Conservation (phyloP, 345 rosid genomes). For the Arabidopsis arenosa region DNA sequence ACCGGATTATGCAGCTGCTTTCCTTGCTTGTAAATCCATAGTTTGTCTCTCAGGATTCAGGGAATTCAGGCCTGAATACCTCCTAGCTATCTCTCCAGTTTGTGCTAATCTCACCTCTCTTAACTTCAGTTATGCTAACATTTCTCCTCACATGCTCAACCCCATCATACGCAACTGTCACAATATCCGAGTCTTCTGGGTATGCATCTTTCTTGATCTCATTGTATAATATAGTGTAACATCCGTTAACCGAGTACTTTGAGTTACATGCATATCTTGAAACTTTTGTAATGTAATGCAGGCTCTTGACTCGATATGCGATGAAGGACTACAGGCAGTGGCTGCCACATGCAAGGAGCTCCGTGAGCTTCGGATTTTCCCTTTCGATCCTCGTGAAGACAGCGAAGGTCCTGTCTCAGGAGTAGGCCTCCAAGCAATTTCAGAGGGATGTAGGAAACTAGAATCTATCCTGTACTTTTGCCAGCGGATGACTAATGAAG, state of each 20-base stretch:
- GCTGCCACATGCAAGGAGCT: conserved; percentile 80
- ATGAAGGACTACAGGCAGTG: conserved; percentile 84
- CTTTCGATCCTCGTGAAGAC: conserved; percentile 70
- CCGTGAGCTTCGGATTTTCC: conserved; percentile 87
- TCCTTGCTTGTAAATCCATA: conserved; percentile 70
- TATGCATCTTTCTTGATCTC: conserved; percentile 44
- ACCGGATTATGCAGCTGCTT: conserved; percentile 63
- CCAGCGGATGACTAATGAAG: conserved; percentile 86
- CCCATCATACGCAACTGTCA: conserved; percentile 75
- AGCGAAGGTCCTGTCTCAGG: conserved; percentile 75
- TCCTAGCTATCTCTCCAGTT: conserved; percentile 73
- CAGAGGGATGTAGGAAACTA: conserved; percentile 81
- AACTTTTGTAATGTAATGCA: conserved; percentile 43
- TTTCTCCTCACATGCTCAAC: conserved; percentile 68
- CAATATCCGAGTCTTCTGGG: conserved; percentile 80
- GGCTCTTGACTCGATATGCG: conserved; percentile 89
- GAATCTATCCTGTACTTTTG: conserved; percentile 82
- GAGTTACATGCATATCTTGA: conserved; percentile 34
- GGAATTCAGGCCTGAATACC: conserved; percentile 63
- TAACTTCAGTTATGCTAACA: conserved; percentile 87
- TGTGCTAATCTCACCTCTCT: conserved; percentile 79
- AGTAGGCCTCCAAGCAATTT: conserved; percentile 78
- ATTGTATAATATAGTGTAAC: too few relatives aligned
- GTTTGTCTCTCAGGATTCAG: conserved; percentile 84
- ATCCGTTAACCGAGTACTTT: not conserved